Base-by-base conservation (phyloP, 495 filamentous ascomycete genomes). In the Aspergillus panamensis region DNA sequence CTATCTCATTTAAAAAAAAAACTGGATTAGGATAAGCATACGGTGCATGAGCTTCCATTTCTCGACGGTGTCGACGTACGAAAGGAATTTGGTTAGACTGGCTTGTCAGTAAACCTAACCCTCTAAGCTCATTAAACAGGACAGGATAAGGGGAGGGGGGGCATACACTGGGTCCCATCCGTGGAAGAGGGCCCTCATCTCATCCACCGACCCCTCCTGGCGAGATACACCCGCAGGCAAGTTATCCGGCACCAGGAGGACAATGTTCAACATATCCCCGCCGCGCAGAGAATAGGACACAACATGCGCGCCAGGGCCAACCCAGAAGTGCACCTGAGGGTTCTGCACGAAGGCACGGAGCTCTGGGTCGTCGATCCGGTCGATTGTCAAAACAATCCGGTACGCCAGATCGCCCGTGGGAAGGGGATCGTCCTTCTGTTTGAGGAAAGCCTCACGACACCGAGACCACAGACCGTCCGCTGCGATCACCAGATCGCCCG, bases 361-460 rank as follows among this genome's bases (percentile, higher is more conserved):
- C 71, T 77, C 69, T 10, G 68, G 66, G 51, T 84, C 77, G 8
- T 72, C 62, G 12, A 71, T 66, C 45, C 72, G 57, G 16, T 76
- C 73, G 6, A 77, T 72, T 3, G 68, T 73, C 31, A 90, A 63
- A n/a, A 90, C 71, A 31, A 90, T 73, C n/a, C 87, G 71, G 61
- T 88, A 89, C 3, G 87, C 87, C 29, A 90, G 69, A 66, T 89
- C 87, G 1, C 87, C 87, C 2, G 86, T 89, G 1, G 80, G 79
- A 3, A 75, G 58, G 0, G 84, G 82, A 44, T 66, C 68, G 50
- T 75, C 56, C 63, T 74, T 68, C 8, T 66, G 70, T 0, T 77
- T 75, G 13, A 79, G 59, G 29, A 84, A 71, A 5, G 70, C 66
- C 53, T 82, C 82, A 1, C 83, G 74, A 53, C 77, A 71, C 30